Conservation (phyloP, 2,329 filamentous ascomycete species). For the Cordyceps pruinosa region DNA sequence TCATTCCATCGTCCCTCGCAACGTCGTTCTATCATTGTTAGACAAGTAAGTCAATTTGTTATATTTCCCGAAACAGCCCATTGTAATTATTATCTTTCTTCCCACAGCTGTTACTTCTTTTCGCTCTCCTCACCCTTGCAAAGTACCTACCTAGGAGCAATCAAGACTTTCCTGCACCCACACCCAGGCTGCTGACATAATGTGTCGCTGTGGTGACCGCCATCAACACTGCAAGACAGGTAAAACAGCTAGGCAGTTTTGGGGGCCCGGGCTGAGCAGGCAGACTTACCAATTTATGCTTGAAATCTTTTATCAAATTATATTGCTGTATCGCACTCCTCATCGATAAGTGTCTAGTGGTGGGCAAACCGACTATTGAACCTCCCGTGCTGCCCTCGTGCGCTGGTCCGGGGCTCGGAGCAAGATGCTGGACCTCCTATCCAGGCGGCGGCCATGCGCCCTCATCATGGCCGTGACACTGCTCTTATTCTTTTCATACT, state of each 20-base stretch:
- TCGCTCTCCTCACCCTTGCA: too few relatives aligned
- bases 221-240: not conserved
- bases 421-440: slow-evolving; percentile 1
- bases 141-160: too few relatives aligned
- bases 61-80: too few relatives aligned
- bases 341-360: not conserved
- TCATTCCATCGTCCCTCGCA: too few relatives aligned
- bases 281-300: not conserved
- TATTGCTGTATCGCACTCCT: not conserved
- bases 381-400: not conserved
- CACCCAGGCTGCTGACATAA: slow-evolving; percentile 5
- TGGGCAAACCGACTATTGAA: not conserved
- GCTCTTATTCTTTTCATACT: slow-evolving; percentile 8
- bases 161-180: not conserved
- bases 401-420: not conserved
- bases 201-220: slow-evolving; percentile 8
- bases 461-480: not conserved
- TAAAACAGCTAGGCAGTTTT: not conserved
- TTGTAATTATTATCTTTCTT: too few relatives aligned
- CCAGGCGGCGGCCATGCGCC: slow-evolving; percentile 2
- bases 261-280: not conserved
- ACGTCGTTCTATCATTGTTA: too few relatives aligned
- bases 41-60: too few relatives aligned
- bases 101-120: not conserved
- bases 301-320: not conserved